Evolutionary conservation across 163 green algal genomes (phyloP), one percentile per base, ranked within the genome.

Genomic region (Scenedesmus sp.): DNA sequence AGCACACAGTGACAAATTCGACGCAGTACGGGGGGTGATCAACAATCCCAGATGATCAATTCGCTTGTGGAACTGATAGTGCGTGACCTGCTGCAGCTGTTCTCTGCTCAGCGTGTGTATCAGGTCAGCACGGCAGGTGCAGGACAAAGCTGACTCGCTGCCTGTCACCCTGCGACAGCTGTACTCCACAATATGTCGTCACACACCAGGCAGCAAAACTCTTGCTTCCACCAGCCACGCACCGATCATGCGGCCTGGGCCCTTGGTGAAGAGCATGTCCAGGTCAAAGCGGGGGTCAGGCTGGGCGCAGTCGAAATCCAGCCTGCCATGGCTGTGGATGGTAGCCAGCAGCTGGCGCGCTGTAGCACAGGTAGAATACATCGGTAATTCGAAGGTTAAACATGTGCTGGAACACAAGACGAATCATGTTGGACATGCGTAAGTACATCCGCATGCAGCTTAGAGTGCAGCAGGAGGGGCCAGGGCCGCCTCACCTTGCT

Each of bases 221-320:
- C 59, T 46, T 52, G 18, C 52, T 1, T 46, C 34, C 34, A 46
- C 34, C 34, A 46, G 34, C 34, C 54, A 23, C 59, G 3, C 23
- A 66, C 54, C 59, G 15, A 86, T 55, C 76, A 86, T 86, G 87
- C 87, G 85, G 18, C 90, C 90, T 23, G 90, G 90, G 26, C 90
- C 90, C 34, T 74, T 59, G 34, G 82, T 90, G 67, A 56, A 84
- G 8, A 90, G 89, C 82, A 70, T 82, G 55, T 82, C 66, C 4
- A 81, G 26, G 59, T 26, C 15, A 20, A 90, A 90, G 10, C 66
- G 18, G 7, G 82, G 89, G 67, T 90, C 67, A 34, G 89, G 64
- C 20, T 23, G 7, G 13, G 60, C 7, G 20, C 46, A 55, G 5
- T 92, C 82, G 81, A 82, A 93, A 60, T 93, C 90, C 73, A 93